phyloP scores from a whole-genome alignment of 2,329 filamentous ascomycete species.

The Penicillium sp. region DNA sequence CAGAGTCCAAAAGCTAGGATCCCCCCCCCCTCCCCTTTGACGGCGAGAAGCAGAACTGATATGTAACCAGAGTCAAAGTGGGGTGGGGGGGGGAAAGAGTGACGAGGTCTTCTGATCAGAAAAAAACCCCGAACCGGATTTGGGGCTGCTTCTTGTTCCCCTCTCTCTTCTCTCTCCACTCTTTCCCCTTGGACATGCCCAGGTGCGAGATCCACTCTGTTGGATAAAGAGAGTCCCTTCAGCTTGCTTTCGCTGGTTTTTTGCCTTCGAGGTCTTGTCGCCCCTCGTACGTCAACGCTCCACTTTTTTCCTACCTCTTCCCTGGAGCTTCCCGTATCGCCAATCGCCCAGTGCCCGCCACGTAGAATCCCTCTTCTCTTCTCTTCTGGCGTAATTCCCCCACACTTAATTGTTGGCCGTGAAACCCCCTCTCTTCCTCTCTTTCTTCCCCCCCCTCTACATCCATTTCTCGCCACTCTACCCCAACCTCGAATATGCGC shows the following conservation, averaged over 20 bases:
- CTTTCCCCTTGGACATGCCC: too few species aligned
- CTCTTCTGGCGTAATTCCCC: background rate
- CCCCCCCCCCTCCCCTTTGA: too few species aligned
- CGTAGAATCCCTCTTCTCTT: constrained; percentile 4
- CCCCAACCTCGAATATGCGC: constrained; percentile 17
- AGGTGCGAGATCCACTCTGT: background rate
- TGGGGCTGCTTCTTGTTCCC: constrained; percentile 1
- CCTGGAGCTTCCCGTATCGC: constrained; percentile 8
- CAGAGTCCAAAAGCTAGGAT: background rate
- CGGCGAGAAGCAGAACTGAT: too few species aligned
- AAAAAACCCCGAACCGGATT: constrained; percentile 32
- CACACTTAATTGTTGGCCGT: background rate
- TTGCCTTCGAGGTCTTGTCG: constrained; percentile 13
- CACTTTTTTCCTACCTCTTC: constrained; percentile 11
- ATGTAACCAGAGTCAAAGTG: background rate
- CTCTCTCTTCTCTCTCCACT: background rate
- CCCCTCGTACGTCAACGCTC: constrained; percentile 27
- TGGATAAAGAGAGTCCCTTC: constrained; percentile 12
- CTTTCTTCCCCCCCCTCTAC: background rate
- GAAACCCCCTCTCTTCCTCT: background rate
- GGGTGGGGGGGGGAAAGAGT: constrained; percentile 19
- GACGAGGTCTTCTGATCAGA: constrained; percentile 35
- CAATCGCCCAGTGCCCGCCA: constrained; percentile 3
- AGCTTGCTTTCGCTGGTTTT: constrained; percentile 14
- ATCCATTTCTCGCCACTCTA: background rate